phyloP scores from a whole-genome alignment of 305 asterid genomes.

The Fraxinus floribunda region DNA sequence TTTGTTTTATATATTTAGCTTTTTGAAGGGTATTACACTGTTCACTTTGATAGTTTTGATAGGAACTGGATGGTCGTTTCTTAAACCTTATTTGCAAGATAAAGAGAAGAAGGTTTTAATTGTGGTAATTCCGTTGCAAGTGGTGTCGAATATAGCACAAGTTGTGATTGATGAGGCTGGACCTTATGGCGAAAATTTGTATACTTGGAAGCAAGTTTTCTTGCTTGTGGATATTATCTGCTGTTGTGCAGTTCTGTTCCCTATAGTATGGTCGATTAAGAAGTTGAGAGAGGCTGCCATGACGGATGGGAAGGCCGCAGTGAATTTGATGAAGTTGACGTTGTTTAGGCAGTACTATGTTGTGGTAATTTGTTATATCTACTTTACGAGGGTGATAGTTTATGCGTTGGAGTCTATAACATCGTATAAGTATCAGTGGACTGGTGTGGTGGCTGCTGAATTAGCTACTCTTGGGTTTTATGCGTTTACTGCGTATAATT shows the following conservation, averaged over 20 bases:
- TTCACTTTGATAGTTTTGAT: constrained; percentile 39
- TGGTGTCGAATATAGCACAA: constrained; percentile 44
- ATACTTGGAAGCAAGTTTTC: constrained; percentile 43
- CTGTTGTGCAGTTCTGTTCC: constrained; percentile 47
- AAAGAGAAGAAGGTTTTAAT: constrained; percentile 48
- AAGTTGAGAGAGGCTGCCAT: constrained; percentile 44
- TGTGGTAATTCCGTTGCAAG: constrained; percentile 48
- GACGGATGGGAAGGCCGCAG: constrained; percentile 50
- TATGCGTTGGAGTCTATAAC: constrained; percentile 46
- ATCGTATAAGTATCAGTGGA: constrained; percentile 42
- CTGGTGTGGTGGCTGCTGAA: constrained; percentile 44
- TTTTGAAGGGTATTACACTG: constrained; percentile 34
- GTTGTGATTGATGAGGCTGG: constrained; percentile 42
- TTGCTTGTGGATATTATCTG: constrained; percentile 42
- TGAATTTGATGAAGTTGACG: constrained; percentile 48
- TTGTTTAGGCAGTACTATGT: constrained; percentile 44
- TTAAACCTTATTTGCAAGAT: constrained; percentile 48
- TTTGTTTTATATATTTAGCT: constrained; percentile 41
- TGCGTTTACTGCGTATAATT: constrained; percentile 46
- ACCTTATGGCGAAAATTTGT: constrained; percentile 45
- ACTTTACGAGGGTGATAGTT: constrained; percentile 47
- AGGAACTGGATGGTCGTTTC: constrained; percentile 51
- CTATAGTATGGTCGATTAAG: constrained; percentile 53
- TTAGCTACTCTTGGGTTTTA: constrained; percentile 46
- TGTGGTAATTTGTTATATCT: constrained; percentile 47